Evolutionary conservation across 148 eudicot species (phyloP), one percentile per base, ranked within the genome.

Genomic region (Limonium bicolor): DNA sequence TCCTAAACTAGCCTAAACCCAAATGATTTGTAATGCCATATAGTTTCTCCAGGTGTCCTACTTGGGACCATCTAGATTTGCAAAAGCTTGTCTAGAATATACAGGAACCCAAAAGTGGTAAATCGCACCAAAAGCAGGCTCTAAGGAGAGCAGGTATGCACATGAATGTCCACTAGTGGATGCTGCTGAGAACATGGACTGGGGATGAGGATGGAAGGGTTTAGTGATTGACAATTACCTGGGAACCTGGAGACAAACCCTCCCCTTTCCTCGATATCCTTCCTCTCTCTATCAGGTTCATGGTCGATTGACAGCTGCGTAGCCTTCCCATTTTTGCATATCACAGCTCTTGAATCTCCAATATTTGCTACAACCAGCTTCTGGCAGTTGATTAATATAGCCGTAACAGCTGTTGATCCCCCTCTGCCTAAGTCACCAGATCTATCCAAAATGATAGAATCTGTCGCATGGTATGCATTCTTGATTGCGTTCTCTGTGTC

Each of bases 401-500:
- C 87, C 8, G 82, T 79, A n/a, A 79, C 87, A 8, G 82, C 87
- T 17, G 82, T 79, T 42, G 87, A 79, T 17, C 87, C 87, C 3
- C 88, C 82, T 59, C 63, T 67, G 2, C 82, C 76, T 30, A 71
- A 16, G 3, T 54, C 28, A 28, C 58, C 28, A 4, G 78, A 55
- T 50, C 72, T 57, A 36, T 69, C 74, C 32, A 80, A 45, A 36
- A 75, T 80, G 11, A 52, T 64, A 1, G 55, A 55, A 32, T 78
- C 87, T 5, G 87, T 79, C 14, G 55, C 50, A 13, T 54, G 53
- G 56, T 79, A 79, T 1, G 82, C 76, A 43, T 48, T 71, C 44
- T 35, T 74, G 4, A 71, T 50, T 14, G 86, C 86, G 9, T 5
- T 53, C 51, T 56, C 60, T 20, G 82, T 63, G 14, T 79, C 59